Base-by-base conservation (phyloP, 2,329 filamentous ascomycete species). In the Cladosporium sp. region DNA sequence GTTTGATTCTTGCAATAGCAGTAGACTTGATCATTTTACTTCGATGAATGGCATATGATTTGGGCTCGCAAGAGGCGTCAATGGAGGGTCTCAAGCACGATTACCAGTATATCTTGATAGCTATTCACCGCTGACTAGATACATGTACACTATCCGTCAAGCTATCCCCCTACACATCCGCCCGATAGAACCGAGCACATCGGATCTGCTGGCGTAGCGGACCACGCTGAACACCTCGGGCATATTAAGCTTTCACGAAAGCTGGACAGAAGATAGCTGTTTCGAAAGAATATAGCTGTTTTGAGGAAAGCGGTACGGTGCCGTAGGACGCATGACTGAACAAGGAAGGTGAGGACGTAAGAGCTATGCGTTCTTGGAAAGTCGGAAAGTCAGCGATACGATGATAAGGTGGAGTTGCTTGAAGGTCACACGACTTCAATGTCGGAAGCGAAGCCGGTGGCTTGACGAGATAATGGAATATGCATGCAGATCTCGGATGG, bases 261-360 rank as follows among this genome's bases (percentile, higher is more conserved):
- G 37, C 50, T 53, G 4, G 22, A 24, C 15, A 44, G 20, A 45
- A 8, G 12, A 17, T 55, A 13, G 15, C 52, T 47, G 28, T 55
- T 55, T 55, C 40, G 22, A 24, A 13, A 44, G 20, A 45, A 8
- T 5, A 17, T 55, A 13, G 15, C 52, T 47, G 28, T 55, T 55
- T 55, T 32, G 40, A 55, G 52, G 19, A 47, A 55, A 55, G 52
- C 52, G 52, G 52, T 55, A 45, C 52, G 40, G 28, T 37, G 52
- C 39, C 52, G 52, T 22, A n/a, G 4, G 37, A 36, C n/a, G 34
- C 34, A 37, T 50, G 34, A n/a, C 47, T 34, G n/a, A 50, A 50
- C 17, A 50, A 32, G 47, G 47, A 50, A 50, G 47, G 47, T 50
- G 32, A 50, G 25, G 10, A 35, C 13, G 20, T 5, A 17, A 50